A percentile compares a stretch with the other conserved stretches of the same genome.
Evolutionary conservation across 176 grass and related monocot species (phyloP).

Genomic region (Tillandsia leiboldiana): DNA sequence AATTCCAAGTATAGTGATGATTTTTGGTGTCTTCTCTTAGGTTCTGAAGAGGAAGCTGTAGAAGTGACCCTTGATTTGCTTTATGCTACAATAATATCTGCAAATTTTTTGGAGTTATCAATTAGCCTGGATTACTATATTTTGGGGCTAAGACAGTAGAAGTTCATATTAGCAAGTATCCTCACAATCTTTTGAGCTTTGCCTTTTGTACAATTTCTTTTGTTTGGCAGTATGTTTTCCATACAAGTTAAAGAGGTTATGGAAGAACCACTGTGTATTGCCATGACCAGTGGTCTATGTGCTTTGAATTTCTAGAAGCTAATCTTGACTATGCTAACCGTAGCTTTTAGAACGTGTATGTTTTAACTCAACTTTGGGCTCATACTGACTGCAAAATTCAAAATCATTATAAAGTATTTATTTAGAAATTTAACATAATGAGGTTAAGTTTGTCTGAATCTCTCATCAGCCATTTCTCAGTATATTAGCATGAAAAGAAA

Average conservation of each 20-base stretch:
- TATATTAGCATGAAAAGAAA: too few species aligned
- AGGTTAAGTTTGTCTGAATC: too few species aligned
- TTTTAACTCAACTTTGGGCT: too few species aligned
- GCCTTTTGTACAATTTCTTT: background rate
- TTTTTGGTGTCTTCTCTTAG: conserved; percentile 17
- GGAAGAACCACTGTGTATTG: background rate
- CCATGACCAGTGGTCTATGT: background rate
- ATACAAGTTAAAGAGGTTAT: background rate
- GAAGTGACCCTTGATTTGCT: conserved; percentile 61
- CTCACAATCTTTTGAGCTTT: background rate
- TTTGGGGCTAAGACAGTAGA: background rate
- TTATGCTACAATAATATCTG: conserved; percentile 93
- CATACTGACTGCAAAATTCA: too few species aligned
- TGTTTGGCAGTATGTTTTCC: background rate
- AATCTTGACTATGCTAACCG: too few species aligned
- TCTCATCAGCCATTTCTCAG: too few species aligned
- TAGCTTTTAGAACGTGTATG: too few species aligned
- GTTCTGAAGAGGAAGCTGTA: conserved; percentile 45
- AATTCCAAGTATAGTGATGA: conserved; percentile 10
- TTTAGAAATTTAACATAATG: too few species aligned
- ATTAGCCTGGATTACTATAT: background rate
- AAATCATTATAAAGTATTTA: too few species aligned
- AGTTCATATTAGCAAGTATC: background rate
- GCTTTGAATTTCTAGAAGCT: too few species aligned
- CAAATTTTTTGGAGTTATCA: conserved; percentile 45